Conservation (phyloP, 1,284 basidiomycete species). For the Golubevia sp. region DNA sequence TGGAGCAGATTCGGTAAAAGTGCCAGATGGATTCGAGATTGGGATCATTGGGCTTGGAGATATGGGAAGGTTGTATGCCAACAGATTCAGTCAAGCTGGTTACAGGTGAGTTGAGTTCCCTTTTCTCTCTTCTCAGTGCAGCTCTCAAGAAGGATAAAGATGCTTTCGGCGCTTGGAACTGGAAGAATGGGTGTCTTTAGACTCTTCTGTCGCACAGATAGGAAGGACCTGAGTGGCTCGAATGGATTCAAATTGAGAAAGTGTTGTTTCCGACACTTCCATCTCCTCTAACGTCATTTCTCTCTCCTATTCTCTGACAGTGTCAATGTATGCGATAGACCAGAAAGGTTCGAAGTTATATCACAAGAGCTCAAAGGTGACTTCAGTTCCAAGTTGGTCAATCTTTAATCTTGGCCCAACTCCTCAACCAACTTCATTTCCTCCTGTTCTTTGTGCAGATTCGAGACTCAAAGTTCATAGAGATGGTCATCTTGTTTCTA, state of each 20-base stretch:
- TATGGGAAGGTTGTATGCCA: slow-evolving; percentile 95
- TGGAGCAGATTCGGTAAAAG: no score
- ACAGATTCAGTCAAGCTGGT: slow-evolving; percentile 74
- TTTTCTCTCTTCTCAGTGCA: slow-evolving; percentile 6
- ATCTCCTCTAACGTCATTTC: no score
- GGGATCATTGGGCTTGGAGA: slow-evolving; percentile 66
- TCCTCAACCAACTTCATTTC: not conserved
- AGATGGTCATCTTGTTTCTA: slow-evolving; percentile 83
- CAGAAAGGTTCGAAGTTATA: slow-evolving; percentile 75
- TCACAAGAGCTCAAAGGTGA: slow-evolving; percentile 71
- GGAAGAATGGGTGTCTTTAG: slow-evolving; percentile 1
- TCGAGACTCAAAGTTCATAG: slow-evolving; percentile 70
- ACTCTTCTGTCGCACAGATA: not conserved
- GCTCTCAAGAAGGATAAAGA: no score
- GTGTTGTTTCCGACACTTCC: not conserved
- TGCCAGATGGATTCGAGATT: slow-evolving; percentile 40
- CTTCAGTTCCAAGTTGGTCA: slow-evolving; percentile 9
- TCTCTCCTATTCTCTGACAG: slow-evolving; percentile 61
- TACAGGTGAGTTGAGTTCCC: slow-evolving; percentile 70
- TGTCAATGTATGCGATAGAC: slow-evolving; percentile 89
- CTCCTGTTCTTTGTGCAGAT: slow-evolving; percentile 21
- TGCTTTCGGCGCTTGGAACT: not conserved
- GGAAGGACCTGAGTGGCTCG: not conserved
- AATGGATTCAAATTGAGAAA: not conserved
- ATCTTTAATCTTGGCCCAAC: not conserved